A percentile compares a stretch with the other conserved stretches of the same genome.
phyloP scores from a whole-genome alignment of 768 basidiomycete species.

The Solioccasus polychromus region DNA sequence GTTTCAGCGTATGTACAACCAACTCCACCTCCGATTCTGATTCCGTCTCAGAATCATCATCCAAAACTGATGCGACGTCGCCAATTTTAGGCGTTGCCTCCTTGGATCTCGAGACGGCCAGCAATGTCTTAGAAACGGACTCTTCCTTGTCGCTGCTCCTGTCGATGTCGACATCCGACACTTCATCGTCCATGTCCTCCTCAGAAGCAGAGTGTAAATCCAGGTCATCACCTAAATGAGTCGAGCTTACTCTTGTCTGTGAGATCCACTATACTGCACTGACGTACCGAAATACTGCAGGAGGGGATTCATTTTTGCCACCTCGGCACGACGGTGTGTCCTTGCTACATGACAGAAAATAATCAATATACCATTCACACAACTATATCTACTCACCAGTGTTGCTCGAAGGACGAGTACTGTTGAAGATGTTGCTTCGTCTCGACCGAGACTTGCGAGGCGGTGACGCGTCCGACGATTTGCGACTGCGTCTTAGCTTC shows the following conservation, averaged over 20 bases:
- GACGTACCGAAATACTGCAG: constrained; percentile 48
- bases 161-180: constrained; percentile 15
- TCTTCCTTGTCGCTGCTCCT: constrained; percentile 24
- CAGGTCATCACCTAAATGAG: constrained; percentile 36
- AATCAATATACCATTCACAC: neutral
- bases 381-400: constrained; percentile 9
- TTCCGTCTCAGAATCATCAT: constrained; percentile 34
- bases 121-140: constrained; percentile 24
- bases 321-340: neutral
- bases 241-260: neutral
- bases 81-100: neutral
- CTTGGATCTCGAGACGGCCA: constrained; percentile 8
- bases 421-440: constrained; percentile 7
- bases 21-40: constrained; percentile 28
- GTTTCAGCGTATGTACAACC: constrained; percentile 14
- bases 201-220: constrained; percentile 55
- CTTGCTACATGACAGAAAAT: neutral
- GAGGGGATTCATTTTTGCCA: constrained; percentile 39
- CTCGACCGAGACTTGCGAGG: constrained; percentile 17
- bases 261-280: neutral
- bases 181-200: constrained; percentile 26
- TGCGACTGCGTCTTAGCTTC: constrained; percentile 17
- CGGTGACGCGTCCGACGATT: constrained; percentile 12
- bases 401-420: constrained; percentile 3
- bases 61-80: neutral